Base-by-base conservation (phyloP, 2,329 filamentous ascomycete genomes). In the Acrocalymma vagum region DNA sequence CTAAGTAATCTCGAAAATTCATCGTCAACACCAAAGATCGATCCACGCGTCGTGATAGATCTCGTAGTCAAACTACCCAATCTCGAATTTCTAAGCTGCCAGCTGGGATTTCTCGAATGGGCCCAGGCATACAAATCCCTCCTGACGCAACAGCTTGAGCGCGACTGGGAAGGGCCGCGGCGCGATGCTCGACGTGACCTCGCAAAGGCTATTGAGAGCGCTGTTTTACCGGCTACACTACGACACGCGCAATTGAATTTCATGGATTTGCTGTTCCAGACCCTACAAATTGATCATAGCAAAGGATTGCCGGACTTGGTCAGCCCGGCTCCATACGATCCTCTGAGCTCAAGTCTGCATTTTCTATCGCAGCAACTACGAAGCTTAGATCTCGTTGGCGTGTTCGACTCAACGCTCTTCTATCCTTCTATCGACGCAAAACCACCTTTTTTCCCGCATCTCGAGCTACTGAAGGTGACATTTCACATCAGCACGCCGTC, bases 401-500 rank as follows among this genome's bases (percentile, higher is more conserved):
- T 29, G 8, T 9, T 14, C 15, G 27, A 29, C 14, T 8, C 9
- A 15, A 29, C 27, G 15, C 14, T 29, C 9, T 29, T 29, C 15
- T 29, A 14, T 9, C 27, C 27, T 9, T 9, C 14, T 14, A 26
- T 27, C 8, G 38, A 45, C 32, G 27, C 24, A n/a, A 26, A 15
- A 6, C 33, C 28, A 11, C 43, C 50, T 16, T 21, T 24, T 10
- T 58, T 51, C 45, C 52, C 52, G 10, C 46, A 53, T 28, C 45
- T 60, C 9, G 33, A 56, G 28, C 41, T 24, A 11, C 30, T 60
- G 6, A 11, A 10, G 9, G 35, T 56, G 25, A 32, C 39, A 29
- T 54, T 58, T 31, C 45, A 53, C 28, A 41, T 45, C 11, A 34
- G 21, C 4, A 33, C 18, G 9, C 50, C 54, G 3, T 54, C 47